Percentiles rank a stretch among this genome's conserved stretches.
Conservation (phyloP, 345 rosid genomes). For the Salix caprea region DNA sequence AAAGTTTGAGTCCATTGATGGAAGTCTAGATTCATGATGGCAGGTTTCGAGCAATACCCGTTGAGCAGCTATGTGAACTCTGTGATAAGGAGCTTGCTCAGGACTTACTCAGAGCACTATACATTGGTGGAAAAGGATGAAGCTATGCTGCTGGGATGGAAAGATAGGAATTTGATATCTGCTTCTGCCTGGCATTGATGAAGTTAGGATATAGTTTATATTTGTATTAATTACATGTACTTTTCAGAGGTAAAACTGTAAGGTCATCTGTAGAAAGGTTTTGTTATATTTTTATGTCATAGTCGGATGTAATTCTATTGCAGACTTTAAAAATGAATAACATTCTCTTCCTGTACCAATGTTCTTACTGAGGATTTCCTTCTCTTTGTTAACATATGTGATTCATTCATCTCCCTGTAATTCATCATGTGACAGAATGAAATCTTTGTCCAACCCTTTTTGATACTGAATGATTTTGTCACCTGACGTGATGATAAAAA, state of each 20-base stretch:
- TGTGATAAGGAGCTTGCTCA: slow-evolving; percentile 46
- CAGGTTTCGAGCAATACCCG: slow-evolving; percentile 54
- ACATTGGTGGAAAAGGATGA: slow-evolving; percentile 56
- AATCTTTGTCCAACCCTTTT: not conserved
- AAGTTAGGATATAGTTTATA: not conserved
- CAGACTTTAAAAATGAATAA: not conserved
- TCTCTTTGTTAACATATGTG: not conserved
- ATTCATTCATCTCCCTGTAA: not conserved
- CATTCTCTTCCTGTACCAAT: not conserved
- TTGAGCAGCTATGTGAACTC: slow-evolving; percentile 50
- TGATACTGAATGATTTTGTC: not conserved
- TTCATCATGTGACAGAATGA: not conserved
- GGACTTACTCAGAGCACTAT: slow-evolving; percentile 49
- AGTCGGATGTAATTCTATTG: not conserved
- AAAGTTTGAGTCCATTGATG: no score
- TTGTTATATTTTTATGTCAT: not conserved
- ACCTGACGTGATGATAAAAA: no score
- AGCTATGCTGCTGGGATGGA: slow-evolving; percentile 68
- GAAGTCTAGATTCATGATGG: slow-evolving; percentile 71
- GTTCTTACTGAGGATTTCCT: not conserved
- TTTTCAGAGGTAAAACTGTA: not conserved
- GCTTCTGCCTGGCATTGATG: slow-evolving; percentile 70
- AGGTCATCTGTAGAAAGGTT: not conserved
- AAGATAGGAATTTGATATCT: slow-evolving; percentile 51
- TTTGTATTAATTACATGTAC: slow-evolving; percentile 1